phyloP scores from a whole-genome alignment of 1,284 basidiomycete genomes.

The Sphagnurus paluster region DNA sequence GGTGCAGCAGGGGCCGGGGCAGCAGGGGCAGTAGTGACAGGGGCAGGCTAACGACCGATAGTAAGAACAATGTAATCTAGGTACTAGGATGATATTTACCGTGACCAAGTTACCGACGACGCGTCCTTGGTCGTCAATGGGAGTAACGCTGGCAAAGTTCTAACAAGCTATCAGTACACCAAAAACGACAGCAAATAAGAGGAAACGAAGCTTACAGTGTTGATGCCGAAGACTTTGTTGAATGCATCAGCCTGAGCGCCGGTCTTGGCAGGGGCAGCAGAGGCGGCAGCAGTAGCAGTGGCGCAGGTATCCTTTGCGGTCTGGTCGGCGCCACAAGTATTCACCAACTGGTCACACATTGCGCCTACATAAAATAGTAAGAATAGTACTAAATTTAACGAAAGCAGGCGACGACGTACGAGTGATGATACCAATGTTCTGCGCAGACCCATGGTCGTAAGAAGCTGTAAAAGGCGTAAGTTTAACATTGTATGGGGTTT shows the following conservation, averaged over 20 bases:
- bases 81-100: too few species aligned
- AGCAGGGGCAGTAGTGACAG: slow-evolving; percentile 11
- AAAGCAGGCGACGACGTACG: slow-evolving; percentile 22
- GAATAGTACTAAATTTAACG: neutral
- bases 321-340: slow-evolving; percentile 49
- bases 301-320: slow-evolving; percentile 51
- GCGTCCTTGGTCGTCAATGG: too few species aligned
- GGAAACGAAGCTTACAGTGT: too few species aligned
- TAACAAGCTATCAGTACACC: too few species aligned
- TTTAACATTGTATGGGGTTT: neutral
- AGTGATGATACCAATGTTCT: slow-evolving; percentile 53
- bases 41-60: too few species aligned
- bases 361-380: slow-evolving; percentile 30
- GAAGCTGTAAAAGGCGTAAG: slow-evolving; percentile 33
- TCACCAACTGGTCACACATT: slow-evolving; percentile 55
- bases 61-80: too few species aligned
- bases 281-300: slow-evolving; percentile 43
- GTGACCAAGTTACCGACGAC: too few species aligned
- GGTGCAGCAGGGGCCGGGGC: slow-evolving; percentile 1
- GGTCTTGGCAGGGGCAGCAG: slow-evolving; percentile 39
- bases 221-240: slow-evolving; percentile 55
- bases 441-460: slow-evolving; percentile 53
- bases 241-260: slow-evolving; percentile 60
- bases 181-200: too few species aligned
- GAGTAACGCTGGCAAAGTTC: too few species aligned